phyloP scores from a whole-genome alignment of 75 land plant genomes.

The Cunninghamia lanceolata region DNA sequence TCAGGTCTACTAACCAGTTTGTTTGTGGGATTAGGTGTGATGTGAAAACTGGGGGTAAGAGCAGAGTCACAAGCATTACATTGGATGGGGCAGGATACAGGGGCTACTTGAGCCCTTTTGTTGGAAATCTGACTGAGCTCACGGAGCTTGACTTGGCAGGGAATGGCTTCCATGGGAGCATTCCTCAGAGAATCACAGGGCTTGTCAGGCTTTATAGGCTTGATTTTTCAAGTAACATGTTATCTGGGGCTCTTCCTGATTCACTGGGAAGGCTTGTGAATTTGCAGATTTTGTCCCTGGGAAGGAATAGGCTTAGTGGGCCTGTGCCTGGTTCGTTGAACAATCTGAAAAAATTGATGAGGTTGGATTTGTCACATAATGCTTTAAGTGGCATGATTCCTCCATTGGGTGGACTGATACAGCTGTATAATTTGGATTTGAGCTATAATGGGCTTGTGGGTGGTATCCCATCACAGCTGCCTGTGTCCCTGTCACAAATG shows the following conservation, averaged over 20 bases:
- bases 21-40: conserved; percentile 25
- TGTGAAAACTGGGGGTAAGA: conserved; percentile 8
- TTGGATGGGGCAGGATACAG: conserved; percentile 60
- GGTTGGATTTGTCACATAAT: conserved; percentile 4
- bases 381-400: neutral
- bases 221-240: conserved; percentile 48
- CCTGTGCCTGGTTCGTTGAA: conserved; percentile 1
- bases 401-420: neutral
- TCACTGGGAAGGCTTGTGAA: conserved; percentile 27
- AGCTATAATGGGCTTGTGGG: conserved; percentile 17
- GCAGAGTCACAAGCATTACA: conserved; percentile 40
- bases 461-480: conserved; percentile 14
- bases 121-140: conserved; percentile 40
- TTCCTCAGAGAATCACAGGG: conserved; percentile 45
- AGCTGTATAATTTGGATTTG: conserved; percentile 8
- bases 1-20: conserved; percentile 16
- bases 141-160: conserved; percentile 15
- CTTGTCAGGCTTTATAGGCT: conserved; percentile 31
- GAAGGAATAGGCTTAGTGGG: neutral
- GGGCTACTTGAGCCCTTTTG: conserved; percentile 38
- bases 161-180: conserved; percentile 42
- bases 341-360: neutral
- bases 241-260: conserved; percentile 37
- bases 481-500: conserved; percentile 13
- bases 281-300: neutral